phyloP scores from a whole-genome alignment of 768 basidiomycete species.

The Terana coerulea region DNA sequence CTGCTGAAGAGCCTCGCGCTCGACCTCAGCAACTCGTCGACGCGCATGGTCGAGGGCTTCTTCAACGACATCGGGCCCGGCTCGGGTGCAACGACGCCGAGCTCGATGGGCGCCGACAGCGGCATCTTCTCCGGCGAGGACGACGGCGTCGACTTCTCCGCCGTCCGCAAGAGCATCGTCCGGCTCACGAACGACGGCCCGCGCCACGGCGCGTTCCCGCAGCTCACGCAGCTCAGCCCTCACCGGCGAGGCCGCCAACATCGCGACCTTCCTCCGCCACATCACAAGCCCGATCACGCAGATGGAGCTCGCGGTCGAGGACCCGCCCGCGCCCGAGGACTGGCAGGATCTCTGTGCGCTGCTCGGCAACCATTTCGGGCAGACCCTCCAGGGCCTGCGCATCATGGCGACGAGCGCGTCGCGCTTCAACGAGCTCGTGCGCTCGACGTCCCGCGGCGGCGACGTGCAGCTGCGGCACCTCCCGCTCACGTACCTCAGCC shows the following conservation, averaged over 20 bases:
- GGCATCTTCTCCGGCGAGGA: conserved; percentile 78
- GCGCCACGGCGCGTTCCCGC: conserved; percentile 52
- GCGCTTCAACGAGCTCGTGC: conserved; percentile 79
- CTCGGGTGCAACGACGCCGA: conserved; percentile 70
- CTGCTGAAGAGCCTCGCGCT: conserved; percentile 60
- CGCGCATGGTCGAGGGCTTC: conserved; percentile 74
- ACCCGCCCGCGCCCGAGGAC: conserved; percentile 69
- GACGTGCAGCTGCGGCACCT: conserved; percentile 60
- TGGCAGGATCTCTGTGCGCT: conserved; percentile 69
- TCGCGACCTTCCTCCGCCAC: conserved; percentile 69
- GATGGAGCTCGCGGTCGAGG: conserved; percentile 75
- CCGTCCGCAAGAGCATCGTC: conserved; percentile 66
- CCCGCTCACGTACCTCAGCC: conserved; percentile 53
- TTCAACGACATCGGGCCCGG: conserved; percentile 63
- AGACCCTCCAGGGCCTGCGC: conserved; percentile 55
- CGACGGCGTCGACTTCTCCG: conserved; percentile 68
- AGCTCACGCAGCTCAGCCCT: conserved; percentile 59
- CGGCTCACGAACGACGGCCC: conserved; percentile 59
- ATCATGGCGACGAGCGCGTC: conserved; percentile 64
- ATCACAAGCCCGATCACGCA: conserved; percentile 60
- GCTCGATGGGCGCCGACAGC: conserved; percentile 68
- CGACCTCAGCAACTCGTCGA: conserved; percentile 65
- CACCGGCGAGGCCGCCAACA: conserved; percentile 66
- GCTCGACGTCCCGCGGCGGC: conserved; percentile 62
- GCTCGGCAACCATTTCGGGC: conserved; percentile 59